These are phyloP conservation scores for Lactifluus subvellereus DNA, from an alignment of 768 basidiomycete species.

Conservation along the genomic window DNA sequence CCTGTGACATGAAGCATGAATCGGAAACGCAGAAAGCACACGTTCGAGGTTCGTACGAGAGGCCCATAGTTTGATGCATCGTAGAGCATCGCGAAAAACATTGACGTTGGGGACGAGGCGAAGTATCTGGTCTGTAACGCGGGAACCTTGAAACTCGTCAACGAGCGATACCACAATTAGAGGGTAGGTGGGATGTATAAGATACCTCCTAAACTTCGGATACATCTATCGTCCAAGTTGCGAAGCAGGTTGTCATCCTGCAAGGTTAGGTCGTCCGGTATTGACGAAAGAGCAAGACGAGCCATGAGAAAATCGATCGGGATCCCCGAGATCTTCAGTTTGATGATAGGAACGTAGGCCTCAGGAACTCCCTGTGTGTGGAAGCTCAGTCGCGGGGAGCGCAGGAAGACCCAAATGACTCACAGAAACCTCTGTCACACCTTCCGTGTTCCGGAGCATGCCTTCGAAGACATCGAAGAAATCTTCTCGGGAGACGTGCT, in stretches of 20 bases:
- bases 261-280: slow-evolving; percentile 88
- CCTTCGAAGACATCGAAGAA: slow-evolving; percentile 90
- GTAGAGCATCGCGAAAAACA: slow-evolving; percentile 89
- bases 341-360: slow-evolving; percentile 95
- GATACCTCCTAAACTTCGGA: slow-evolving; percentile 88
- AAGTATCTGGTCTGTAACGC: slow-evolving; percentile 93
- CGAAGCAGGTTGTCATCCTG: slow-evolving; percentile 87
- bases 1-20: slow-evolving; percentile 40
- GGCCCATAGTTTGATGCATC: slow-evolving; percentile 98
- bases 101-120: slow-evolving; percentile 90
- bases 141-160: slow-evolving; percentile 55
- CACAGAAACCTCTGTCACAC: slow-evolving; percentile 85
- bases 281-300: slow-evolving; percentile 73
- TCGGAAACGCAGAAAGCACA: not conserved
- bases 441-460: slow-evolving; percentile 80
- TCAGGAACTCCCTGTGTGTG: slow-evolving; percentile 80
- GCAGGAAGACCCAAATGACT: not conserved
- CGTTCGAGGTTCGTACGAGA: slow-evolving; percentile 54
- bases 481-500: slow-evolving; percentile 92
- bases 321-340: slow-evolving; percentile 84
- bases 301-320: slow-evolving; percentile 95
- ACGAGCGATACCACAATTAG: not conserved
- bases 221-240: slow-evolving; percentile 90
- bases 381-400: not conserved
- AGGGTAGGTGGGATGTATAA: not conserved